Evolutionary conservation across 2,329 filamentous ascomycete genomes (phyloP), one percentile per base, ranked within the genome.

Genomic region (Sclerotinia glacialis): DNA sequence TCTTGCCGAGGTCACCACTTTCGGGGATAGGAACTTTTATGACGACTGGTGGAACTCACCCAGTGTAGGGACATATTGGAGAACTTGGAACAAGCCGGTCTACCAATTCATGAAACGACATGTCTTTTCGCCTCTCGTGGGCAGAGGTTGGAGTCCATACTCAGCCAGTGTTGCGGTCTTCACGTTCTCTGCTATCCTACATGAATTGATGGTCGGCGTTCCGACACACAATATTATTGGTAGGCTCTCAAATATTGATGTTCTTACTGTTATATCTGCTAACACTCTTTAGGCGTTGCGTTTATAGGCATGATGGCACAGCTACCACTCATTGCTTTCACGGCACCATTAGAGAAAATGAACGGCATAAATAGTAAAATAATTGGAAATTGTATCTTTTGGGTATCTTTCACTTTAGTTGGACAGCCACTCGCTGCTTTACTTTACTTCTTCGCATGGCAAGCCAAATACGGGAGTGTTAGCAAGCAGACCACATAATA

Each of bases 401-500:
- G 95, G 95, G 83, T 97, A 26, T 94, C 91, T 16, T 99, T 99
- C 76, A 97, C 94, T 71, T 86, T 98, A 2, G 90, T 99, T 16
- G 95, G 95, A 4, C 95, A 99, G 81, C 95, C 95, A 0, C 85
- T 98, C 72, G 95, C 92, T 1, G 93, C 92, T 0, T 80, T 99
- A 68, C 83, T 96, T 77, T 99, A 99, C 78, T 99, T 97, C 78
- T 98, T 98, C 77, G 93, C 93, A 1, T 99, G 95, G 94, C 94
- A 98, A 79, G 92, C 92, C 65, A 98, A 98, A 80, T 97, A 97
- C 76, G 95, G 95, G 16, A 93, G 89, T 73, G 89, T 93, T 28
- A 91, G 85, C 71, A 72, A 71, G 58, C 63, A 63, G 52, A 31
- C 31, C 31, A 52, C 55, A 34, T 66, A 65, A 67, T n/a, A 26